phyloP scores from a whole-genome alignment of 2,329 filamentous ascomycete genomes.

The Hypoxylon sp. region DNA sequence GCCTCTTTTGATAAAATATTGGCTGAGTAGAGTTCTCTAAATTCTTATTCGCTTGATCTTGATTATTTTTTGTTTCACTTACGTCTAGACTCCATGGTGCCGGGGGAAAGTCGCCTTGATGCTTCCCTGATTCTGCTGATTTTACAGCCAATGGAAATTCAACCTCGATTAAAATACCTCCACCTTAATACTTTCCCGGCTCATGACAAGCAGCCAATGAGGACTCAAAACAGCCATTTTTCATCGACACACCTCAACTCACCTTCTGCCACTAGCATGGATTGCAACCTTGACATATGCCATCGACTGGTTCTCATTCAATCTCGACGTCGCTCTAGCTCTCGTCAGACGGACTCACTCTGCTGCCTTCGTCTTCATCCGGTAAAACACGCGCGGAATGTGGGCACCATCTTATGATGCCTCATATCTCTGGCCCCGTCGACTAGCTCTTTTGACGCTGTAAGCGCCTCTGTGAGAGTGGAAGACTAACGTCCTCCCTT shows the following conservation, averaged over 20 bases:
- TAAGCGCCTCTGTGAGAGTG: slow-evolving; percentile 44
- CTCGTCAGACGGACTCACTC: slow-evolving; percentile 45
- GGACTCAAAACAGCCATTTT: slow-evolving; percentile 45
- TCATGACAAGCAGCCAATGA: slow-evolving; percentile 46
- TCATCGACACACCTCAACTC: slow-evolving; percentile 50
- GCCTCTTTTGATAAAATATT: slow-evolving; percentile 34
- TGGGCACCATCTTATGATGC: slow-evolving; percentile 45
- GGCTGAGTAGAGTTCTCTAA: slow-evolving; percentile 37
- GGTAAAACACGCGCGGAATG: slow-evolving; percentile 47
- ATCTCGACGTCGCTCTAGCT: slow-evolving; percentile 46
- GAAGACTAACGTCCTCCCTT: slow-evolving; percentile 38
- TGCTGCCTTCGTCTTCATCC: slow-evolving; percentile 45
- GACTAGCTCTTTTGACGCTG: slow-evolving; percentile 45
- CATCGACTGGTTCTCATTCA: slow-evolving; percentile 53
- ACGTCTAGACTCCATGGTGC: slow-evolving; percentile 39
- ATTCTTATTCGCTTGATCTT: slow-evolving; percentile 43
- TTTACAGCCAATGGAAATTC: slow-evolving; percentile 53
- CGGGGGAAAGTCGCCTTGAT: slow-evolving; percentile 36
- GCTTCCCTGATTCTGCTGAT: slow-evolving; percentile 46
- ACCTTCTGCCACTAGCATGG: slow-evolving; percentile 54
- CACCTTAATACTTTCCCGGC: slow-evolving; percentile 48
- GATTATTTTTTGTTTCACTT: slow-evolving; percentile 42
- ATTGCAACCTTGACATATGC: slow-evolving; percentile 49
- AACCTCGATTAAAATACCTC: slow-evolving; percentile 30
- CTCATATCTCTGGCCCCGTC: slow-evolving; percentile 42